Conservation (phyloP, 805 yeast genomes). For the Pichia nakasei region DNA sequence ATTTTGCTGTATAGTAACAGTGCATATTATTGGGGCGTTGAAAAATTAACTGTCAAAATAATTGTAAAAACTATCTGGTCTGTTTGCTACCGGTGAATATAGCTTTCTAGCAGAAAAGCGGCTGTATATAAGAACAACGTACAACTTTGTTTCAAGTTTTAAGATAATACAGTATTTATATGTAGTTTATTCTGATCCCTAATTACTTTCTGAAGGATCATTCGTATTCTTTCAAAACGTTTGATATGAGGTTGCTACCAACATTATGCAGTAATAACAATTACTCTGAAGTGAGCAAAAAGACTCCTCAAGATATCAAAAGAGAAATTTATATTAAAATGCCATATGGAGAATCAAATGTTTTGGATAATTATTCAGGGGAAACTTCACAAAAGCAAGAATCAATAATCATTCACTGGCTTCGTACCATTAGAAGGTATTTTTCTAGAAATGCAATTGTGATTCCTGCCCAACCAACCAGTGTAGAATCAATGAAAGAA, state of each 20-base stretch:
- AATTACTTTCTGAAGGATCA: too few relatives aligned
- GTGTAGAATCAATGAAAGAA: not conserved
- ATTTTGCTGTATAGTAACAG: too few relatives aligned
- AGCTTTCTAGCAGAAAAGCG: too few relatives aligned
- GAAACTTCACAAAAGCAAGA: not conserved
- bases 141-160: too few relatives aligned
- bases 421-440: not conserved
- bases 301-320: not conserved
- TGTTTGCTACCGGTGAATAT: too few relatives aligned
- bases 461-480: not conserved
- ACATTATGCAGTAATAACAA: not conserved
- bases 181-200: too few relatives aligned
- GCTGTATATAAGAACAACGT: too few relatives aligned
- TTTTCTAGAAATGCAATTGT: not conserved
- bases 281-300: not conserved
- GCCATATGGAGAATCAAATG: not conserved
- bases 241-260: not conserved
- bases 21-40: too few relatives aligned
- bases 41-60: too few relatives aligned
- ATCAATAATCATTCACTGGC: not conserved
- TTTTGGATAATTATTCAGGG: not conserved
- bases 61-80: too few relatives aligned
- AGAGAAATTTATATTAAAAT: not conserved
- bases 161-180: too few relatives aligned
- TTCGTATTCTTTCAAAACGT: not conserved